phyloP scores from a whole-genome alignment of 2,329 filamentous ascomycete genomes.

The Colletotrichum somersetense region DNA sequence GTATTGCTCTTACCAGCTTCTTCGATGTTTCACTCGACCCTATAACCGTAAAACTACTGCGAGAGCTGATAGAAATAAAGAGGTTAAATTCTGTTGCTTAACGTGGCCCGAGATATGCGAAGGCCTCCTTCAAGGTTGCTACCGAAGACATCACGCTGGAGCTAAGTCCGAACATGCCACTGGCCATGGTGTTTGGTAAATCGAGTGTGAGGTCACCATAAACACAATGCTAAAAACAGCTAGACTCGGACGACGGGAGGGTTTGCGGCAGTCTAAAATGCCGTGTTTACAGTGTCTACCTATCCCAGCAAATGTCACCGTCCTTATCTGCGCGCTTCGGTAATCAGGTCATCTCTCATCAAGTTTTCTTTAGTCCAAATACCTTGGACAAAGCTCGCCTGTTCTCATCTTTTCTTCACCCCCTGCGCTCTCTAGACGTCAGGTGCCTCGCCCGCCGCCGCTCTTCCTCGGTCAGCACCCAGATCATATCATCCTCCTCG shows the following conservation, averaged over 20 bases:
- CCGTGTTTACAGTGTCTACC: background rate
- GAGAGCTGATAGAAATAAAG: background rate
- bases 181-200: too few relatives aligned
- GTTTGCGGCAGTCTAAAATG: background rate
- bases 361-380: slow-evolving; percentile 28
- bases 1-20: background rate
- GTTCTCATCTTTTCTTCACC: slow-evolving; percentile 4
- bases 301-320: background rate
- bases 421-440: slow-evolving; percentile 47
- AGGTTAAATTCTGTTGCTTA: background rate
- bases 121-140: background rate
- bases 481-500: slow-evolving; percentile 75
- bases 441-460: slow-evolving; percentile 78
- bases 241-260: background rate
- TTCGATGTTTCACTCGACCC: too few relatives aligned
- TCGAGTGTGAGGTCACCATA: background rate
- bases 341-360: slow-evolving; percentile 34
- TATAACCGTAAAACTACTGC: background rate
- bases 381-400: background rate
- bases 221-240: background rate
- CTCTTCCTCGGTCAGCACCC: slow-evolving; percentile 81
- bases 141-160: background rate
- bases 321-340: slow-evolving; percentile 11
- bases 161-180: background rate
- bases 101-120: background rate